Conservation (phyloP, 2,329 filamentous ascomycete species). For the Phyllosticta citribraziliensis region DNA sequence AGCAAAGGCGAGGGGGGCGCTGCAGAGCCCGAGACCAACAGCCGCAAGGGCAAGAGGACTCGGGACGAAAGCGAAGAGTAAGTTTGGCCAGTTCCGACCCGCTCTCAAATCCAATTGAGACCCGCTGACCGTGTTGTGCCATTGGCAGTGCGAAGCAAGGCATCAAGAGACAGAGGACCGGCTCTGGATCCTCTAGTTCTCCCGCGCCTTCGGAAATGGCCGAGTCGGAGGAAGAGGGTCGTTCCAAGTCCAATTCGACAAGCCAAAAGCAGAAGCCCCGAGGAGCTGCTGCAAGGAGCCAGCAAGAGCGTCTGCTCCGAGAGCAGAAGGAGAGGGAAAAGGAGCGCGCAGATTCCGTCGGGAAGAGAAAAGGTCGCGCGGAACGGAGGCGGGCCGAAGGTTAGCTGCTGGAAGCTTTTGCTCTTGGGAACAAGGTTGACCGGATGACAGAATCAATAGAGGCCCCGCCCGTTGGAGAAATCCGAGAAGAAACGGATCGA, state of each 20-base stretch:
- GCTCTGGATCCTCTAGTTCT: constrained; percentile 27
- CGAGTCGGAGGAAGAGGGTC: constrained; percentile 62
- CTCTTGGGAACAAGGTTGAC: background rate
- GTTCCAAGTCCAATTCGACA: constrained; percentile 31
- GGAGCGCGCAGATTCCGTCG: constrained; percentile 63
- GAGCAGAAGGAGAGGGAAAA: constrained; percentile 56
- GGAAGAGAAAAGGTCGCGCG: constrained; percentile 70
- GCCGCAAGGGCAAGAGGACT: constrained; percentile 66
- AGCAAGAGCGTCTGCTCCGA: constrained; percentile 53
- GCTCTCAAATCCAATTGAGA: background rate
- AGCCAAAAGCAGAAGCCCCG: constrained; percentile 34
- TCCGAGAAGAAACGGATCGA: constrained; percentile 20
- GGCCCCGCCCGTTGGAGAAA: background rate
- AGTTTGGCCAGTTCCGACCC: constrained; percentile 30
- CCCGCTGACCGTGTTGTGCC: background rate
- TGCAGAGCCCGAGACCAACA: constrained; percentile 44
- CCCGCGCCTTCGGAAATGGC: constrained; percentile 30
- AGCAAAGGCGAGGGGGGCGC: constrained; percentile 71
- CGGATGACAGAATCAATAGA: background rate
- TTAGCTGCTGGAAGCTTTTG: constrained; percentile 25
- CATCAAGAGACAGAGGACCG: constrained; percentile 74
- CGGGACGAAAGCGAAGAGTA: constrained; percentile 93
- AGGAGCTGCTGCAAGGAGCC: constrained; percentile 37
- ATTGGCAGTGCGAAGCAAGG: constrained; percentile 55
- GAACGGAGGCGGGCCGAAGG: constrained; percentile 75